Percentiles rank a stretch among this genome's conserved stretches.
phyloP scores from a whole-genome alignment of 495 filamentous ascomycete species.

The Entonaema liquescens region DNA sequence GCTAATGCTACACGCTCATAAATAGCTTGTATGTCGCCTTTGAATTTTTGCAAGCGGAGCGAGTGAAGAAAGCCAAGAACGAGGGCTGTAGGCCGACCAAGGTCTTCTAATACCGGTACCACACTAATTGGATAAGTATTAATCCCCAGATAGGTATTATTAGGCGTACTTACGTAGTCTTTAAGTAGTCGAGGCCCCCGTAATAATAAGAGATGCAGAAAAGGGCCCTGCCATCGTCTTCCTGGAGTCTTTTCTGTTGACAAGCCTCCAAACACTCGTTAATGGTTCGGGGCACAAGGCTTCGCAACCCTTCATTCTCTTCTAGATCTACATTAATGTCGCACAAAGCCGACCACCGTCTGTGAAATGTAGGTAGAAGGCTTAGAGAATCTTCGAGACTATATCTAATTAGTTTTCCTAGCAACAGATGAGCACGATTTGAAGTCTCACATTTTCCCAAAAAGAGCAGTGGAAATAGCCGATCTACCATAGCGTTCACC shows the following conservation, averaged over 20 bases:
- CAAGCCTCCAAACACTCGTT: background rate
- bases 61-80: constrained; percentile 2
- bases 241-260: background rate
- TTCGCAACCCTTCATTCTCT: background rate
- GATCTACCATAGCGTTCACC: constrained; percentile 2
- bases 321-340: background rate
- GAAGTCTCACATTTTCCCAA: constrained; percentile 2
- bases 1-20: constrained; percentile 14
- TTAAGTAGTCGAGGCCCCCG: background rate
- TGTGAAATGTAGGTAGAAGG: background rate
- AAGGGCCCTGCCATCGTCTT: constrained; percentile 6
- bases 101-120: constrained; percentile 1
- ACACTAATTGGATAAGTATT: constrained; percentile 3
- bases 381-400: background rate
- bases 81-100: background rate
- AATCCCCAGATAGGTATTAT: background rate
- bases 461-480: background rate
- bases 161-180: constrained; percentile 1
- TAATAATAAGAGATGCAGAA: background rate
- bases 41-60: background rate
- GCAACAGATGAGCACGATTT: background rate
- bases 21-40: background rate
- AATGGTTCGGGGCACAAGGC: background rate
- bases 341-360: background rate
- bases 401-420: background rate